Evolutionary conservation across 192 early-diverging fungal genomes (phyloP).

Genomic region (Backusella australiensis): DNA sequence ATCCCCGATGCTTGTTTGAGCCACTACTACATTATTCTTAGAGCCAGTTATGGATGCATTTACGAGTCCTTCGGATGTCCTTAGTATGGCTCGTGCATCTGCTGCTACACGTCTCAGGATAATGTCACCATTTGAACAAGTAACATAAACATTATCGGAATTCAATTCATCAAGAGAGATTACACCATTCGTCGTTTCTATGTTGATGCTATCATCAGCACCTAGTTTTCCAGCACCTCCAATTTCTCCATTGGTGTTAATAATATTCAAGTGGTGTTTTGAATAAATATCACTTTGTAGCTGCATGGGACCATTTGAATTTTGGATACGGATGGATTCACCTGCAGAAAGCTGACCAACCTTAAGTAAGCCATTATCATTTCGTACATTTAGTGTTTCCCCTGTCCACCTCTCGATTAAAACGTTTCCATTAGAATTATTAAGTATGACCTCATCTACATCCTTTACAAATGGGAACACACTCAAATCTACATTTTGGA

Average conservation of each 20-base stretch:
- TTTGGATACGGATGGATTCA: background rate
- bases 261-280: background rate
- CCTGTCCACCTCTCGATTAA: background rate
- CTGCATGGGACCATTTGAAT: background rate
- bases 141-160: background rate
- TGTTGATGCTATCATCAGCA: background rate
- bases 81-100: background rate
- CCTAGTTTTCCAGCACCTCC: background rate
- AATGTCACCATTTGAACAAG: background rate
- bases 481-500: background rate
- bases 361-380: background rate
- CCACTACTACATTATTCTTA: background rate
- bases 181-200: background rate
- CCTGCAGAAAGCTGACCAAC: background rate
- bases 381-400: background rate
- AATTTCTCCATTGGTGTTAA: background rate
- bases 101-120: background rate
- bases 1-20: background rate
- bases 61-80: background rate
- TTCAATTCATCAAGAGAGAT: background rate
- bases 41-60: background rate
- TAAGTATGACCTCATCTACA: background rate
- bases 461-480: slow-evolving; percentile 10
- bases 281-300: background rate
- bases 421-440: background rate